phyloP scores from a whole-genome alignment of 139 green algal species.

The Limnomonas spitsbergensis region DNA sequence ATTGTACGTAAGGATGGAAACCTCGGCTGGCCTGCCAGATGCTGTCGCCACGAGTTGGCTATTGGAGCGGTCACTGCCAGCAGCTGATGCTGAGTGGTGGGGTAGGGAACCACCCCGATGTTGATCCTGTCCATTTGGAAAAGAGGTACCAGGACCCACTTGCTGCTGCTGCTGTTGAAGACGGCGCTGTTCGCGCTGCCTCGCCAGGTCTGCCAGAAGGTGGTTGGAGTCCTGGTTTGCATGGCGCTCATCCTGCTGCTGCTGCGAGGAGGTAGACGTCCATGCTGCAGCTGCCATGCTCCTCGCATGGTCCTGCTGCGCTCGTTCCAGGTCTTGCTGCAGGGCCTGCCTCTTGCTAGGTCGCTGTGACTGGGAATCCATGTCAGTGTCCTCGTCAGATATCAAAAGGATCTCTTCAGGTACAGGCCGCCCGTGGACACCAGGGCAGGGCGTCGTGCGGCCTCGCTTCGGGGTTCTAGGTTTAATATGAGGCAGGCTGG shows the following conservation, averaged over 20 bases:
- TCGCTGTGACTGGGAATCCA: too few relatives aligned
- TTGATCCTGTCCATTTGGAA: not conserved
- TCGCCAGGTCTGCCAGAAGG: not conserved
- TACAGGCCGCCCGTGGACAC: too few relatives aligned
- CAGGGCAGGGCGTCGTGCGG: not conserved
- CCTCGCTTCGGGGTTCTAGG: not conserved
- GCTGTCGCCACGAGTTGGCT: not conserved
- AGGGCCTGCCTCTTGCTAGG: not conserved
- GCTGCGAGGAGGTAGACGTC: conserved; percentile 11
- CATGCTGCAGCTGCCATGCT: not conserved
- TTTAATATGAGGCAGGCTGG: too few relatives aligned
- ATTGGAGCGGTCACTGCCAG: not conserved
- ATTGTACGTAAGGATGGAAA: conserved; percentile 1
- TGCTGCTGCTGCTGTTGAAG: conserved; percentile 19
- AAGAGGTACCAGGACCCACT: too few relatives aligned
- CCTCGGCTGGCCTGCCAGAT: not conserved
- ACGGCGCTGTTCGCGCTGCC: not conserved
- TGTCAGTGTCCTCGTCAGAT: not conserved
- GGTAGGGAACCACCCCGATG: not conserved
- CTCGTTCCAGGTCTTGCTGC: not conserved
- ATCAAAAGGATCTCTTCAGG: not conserved
- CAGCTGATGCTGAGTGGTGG: not conserved
- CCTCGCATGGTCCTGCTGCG: not conserved
- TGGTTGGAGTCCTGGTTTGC: not conserved
- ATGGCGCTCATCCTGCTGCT: not conserved